phyloP scores from a whole-genome alignment of 2,329 filamentous ascomycete species.

The Seiridium cupressi region DNA sequence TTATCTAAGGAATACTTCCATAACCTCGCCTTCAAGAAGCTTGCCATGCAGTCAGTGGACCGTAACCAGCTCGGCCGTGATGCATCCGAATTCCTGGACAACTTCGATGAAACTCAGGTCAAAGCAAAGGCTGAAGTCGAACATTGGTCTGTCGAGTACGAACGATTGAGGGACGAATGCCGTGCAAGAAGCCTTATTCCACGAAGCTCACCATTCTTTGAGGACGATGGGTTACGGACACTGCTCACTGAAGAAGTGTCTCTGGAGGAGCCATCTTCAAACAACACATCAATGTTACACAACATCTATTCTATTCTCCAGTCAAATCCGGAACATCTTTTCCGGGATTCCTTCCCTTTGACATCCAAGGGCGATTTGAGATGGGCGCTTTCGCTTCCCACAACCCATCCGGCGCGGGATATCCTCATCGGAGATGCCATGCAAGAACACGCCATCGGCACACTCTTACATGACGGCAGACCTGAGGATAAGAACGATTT shows the following conservation, averaged over 20 bases:
- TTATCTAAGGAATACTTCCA: constrained; percentile 45
- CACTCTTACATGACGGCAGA: background rate
- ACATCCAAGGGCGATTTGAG: background rate
- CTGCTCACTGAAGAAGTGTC: background rate
- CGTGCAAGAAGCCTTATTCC: constrained; percentile 39
- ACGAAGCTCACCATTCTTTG: constrained; percentile 16
- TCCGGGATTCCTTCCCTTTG: background rate
- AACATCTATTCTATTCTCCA: background rate
- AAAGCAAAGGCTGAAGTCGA: constrained; percentile 31
- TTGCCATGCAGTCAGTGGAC: constrained; percentile 21
- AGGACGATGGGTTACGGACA: background rate
- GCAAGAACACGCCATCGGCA: background rate
- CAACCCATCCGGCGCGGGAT: background rate
- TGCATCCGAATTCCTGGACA: constrained; percentile 41
- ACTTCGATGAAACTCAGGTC: constrained; percentile 36
- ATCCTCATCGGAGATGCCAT: background rate
- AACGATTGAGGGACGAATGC: constrained; percentile 36
- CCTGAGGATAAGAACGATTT: constrained; percentile 39
- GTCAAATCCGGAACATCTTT: background rate
- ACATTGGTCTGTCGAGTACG: constrained; percentile 30
- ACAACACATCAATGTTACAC: background rate
- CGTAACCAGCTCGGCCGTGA: constrained; percentile 22
- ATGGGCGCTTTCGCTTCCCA: background rate
- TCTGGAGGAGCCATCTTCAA: background rate
- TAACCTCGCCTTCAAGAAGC: constrained; percentile 39